These are phyloP conservation scores for Fusarium austroafricanum DNA, from an alignment of 2,329 filamentous ascomycete species.

Conservation along the genomic window DNA sequence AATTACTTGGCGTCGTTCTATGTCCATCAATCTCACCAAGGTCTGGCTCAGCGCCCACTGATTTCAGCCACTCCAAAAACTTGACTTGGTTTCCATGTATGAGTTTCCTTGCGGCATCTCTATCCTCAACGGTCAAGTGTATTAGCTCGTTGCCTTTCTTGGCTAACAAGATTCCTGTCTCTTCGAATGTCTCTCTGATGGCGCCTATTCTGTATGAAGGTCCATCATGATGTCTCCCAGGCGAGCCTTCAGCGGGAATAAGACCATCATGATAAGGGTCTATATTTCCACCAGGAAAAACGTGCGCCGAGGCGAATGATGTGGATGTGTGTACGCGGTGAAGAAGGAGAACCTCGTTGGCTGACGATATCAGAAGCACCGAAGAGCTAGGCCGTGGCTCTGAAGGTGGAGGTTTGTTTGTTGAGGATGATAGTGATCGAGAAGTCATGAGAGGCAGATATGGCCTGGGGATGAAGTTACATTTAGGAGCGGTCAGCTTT, in stretches of 20 bases:
- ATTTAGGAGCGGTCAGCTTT: constrained; percentile 1
- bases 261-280: constrained; percentile 80
- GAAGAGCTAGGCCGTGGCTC: constrained; percentile 76
- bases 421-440: constrained; percentile 20
- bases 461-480: constrained; percentile 7
- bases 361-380: constrained; percentile 85
- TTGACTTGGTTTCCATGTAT: constrained; percentile 74
- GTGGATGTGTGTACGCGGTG: constrained; percentile 85
- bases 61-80: constrained; percentile 74
- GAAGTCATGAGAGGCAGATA: constrained; percentile 27
- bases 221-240: constrained; percentile 75
- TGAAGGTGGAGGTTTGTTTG: constrained; percentile 45
- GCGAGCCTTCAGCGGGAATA: constrained; percentile 59
- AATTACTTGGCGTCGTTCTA: background rate
- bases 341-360: constrained; percentile 88
- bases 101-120: constrained; percentile 72
- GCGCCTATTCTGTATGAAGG: constrained; percentile 83
- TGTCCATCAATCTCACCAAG: constrained; percentile 61
- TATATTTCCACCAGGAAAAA: constrained; percentile 93
- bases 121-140: constrained; percentile 67
- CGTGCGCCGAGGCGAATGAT: constrained; percentile 90
- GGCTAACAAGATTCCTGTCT: constrained; percentile 88
- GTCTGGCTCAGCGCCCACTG: constrained; percentile 71
- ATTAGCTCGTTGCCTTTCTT: constrained; percentile 66
- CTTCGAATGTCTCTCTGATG: constrained; percentile 93